Conservation (phyloP, 176 grass and related monocot species). For the Cenchrus fungigraminus region DNA sequence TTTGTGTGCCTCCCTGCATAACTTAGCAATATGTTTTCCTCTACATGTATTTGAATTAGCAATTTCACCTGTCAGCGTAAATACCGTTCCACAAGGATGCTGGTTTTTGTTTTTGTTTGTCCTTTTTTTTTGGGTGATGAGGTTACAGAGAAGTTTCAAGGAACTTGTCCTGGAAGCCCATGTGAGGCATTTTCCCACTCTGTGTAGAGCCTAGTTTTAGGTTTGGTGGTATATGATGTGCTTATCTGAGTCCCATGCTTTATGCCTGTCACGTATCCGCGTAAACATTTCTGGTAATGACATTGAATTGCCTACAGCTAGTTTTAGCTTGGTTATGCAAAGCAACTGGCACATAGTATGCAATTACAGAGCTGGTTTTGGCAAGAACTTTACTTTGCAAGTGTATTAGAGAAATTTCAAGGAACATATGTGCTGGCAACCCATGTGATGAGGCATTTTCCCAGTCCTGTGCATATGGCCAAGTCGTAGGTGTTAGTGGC, state of each 20-base stretch:
- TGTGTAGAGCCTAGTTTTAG: constrained; percentile 5
- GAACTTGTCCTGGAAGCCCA: background rate
- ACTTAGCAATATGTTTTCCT: background rate
- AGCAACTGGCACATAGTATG: background rate
- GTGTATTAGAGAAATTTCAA: background rate
- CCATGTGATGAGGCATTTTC: constrained; percentile 8
- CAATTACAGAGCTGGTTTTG: background rate
- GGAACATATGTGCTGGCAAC: background rate
- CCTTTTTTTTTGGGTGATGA: too few relatives aligned
- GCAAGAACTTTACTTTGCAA: background rate
- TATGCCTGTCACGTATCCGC: background rate
- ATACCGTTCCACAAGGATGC: background rate
- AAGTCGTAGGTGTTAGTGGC: background rate
- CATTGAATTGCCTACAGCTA: background rate
- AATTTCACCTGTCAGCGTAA: background rate
- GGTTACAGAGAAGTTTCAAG: background rate
- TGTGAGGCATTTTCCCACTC: background rate
- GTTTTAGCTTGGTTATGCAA: background rate
- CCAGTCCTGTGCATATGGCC: background rate
- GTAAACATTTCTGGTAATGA: background rate
- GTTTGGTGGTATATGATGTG: constrained; percentile 12
- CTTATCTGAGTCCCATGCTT: background rate
- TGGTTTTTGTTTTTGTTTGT: constrained; percentile 3
- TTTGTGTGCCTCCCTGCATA: background rate
- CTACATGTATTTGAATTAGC: background rate